A percentile compares a stretch with the other conserved stretches of the same genome.
phyloP scores from a whole-genome alignment of 106 monocot genomes.

The Phalaenopsis equestris region DNA sequence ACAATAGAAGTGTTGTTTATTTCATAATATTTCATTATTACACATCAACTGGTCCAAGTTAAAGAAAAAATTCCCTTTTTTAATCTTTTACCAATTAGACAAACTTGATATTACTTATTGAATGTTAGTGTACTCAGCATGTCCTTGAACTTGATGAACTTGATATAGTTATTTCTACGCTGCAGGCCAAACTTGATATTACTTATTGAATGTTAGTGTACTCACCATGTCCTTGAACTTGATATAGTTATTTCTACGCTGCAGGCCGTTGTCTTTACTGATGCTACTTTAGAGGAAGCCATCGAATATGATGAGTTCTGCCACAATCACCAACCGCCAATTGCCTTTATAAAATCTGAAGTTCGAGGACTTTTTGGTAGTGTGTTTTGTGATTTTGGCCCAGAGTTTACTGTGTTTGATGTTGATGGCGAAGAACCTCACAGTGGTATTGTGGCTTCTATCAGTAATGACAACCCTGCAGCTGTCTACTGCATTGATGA shows the following conservation, averaged over 20 bases:
- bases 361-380: slow-evolving; percentile 12
- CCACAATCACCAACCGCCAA: slow-evolving; percentile 9
- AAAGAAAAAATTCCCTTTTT: not conserved
- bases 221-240: not conserved
- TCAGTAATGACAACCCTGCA: slow-evolving; percentile 11
- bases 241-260: not conserved
- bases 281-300: slow-evolving; percentile 8
- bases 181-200: not conserved
- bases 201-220: not conserved
- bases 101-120: not conserved
- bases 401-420: slow-evolving; percentile 11
- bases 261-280: slow-evolving; percentile 11
- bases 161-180: not conserved
- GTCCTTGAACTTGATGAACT: not conserved
- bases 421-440: slow-evolving; percentile 13
- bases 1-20: not conserved
- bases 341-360: slow-evolving; percentile 14
- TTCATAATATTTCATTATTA: not conserved
- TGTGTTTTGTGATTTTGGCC: slow-evolving; percentile 11
- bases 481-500: slow-evolving; percentile 10
- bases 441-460: slow-evolving; percentile 12
- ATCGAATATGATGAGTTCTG: slow-evolving; percentile 14
- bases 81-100: not conserved
- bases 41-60: not conserved
- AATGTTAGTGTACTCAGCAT: not conserved